These are phyloP conservation scores for Arthroderma sp. DNA, from an alignment of 2,329 filamentous ascomycete genomes.

Conservation along the genomic window DNA sequence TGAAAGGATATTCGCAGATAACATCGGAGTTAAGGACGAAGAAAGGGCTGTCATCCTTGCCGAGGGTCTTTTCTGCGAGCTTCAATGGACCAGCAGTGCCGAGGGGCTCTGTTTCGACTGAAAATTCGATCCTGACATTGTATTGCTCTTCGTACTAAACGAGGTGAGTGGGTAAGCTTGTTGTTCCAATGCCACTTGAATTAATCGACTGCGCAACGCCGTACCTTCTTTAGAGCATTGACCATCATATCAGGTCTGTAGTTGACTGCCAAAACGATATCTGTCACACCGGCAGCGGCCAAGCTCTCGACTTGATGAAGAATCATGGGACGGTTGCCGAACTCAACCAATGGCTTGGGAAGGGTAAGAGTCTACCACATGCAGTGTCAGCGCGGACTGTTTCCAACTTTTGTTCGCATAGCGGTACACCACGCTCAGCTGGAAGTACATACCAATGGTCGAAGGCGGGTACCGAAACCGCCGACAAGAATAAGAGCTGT, in stretches of 20 bases:
- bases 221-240: constrained; percentile 73
- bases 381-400: constrained; percentile 1
- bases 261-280: constrained; percentile 97
- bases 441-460: constrained; percentile 63
- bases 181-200: not conserved
- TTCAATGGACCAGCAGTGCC: constrained; percentile 93
- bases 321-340: constrained; percentile 98
- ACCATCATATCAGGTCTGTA: constrained; percentile 98
- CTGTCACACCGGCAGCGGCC: constrained; percentile 83
- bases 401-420: not conserved
- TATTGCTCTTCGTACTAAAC: constrained; percentile 74
- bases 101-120: constrained; percentile 86
- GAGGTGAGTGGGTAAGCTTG: not conserved
- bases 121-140: constrained; percentile 93
- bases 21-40: constrained; percentile 98
- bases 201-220: not conserved
- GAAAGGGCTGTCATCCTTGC: constrained; percentile 87
- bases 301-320: constrained; percentile 93
- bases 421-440: constrained; percentile 2
- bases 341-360: constrained; percentile 94
- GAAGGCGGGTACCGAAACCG: constrained; percentile 94
- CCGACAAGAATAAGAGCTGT: constrained; percentile 96
- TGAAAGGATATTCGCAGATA: constrained; percentile 95
- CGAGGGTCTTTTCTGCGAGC: constrained; percentile 80
- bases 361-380: constrained; percentile 77